Evolutionary conservation across 164 flowering plant genomes (phyloP).

Genomic region (Magnolia kwangsiensis): DNA sequence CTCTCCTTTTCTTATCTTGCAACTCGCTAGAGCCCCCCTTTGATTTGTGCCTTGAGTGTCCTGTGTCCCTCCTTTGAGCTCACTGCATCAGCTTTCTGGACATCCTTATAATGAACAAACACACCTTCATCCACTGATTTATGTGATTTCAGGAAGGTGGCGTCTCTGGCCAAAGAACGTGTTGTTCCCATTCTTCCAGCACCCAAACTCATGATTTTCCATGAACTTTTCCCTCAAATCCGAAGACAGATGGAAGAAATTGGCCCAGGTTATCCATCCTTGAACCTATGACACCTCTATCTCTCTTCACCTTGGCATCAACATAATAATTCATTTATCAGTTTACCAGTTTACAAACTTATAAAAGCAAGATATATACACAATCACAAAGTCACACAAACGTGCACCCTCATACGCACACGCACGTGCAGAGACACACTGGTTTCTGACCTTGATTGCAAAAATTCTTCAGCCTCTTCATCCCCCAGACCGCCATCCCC

Average conservation of each 20-base stretch:
- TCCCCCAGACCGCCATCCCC: background rate
- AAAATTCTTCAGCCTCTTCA: too few species aligned
- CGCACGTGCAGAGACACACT: background rate
- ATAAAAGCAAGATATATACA: too few species aligned
- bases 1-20: constrained; percentile 31
- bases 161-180: constrained; percentile 61
- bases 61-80: constrained; percentile 33
- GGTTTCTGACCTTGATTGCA: too few species aligned
- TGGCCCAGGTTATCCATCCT: constrained; percentile 97
- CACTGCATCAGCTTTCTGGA: constrained; percentile 20
- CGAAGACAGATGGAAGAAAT: constrained; percentile 37
- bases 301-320: constrained; percentile 67
- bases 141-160: constrained; percentile 28
- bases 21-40: constrained; percentile 27
- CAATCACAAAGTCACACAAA: too few species aligned
- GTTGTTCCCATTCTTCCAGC: constrained; percentile 30
- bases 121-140: constrained; percentile 34
- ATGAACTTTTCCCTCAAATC: constrained; percentile 23
- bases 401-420: background rate
- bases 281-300: constrained; percentile 81
- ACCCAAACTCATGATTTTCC: constrained; percentile 20
- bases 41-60: constrained; percentile 35
- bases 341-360: too few species aligned
- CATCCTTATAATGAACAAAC: constrained; percentile 15
- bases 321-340: background rate